phyloP scores from a whole-genome alignment of 2,329 filamentous ascomycete species.

The Xylariomycetidae sp. region DNA sequence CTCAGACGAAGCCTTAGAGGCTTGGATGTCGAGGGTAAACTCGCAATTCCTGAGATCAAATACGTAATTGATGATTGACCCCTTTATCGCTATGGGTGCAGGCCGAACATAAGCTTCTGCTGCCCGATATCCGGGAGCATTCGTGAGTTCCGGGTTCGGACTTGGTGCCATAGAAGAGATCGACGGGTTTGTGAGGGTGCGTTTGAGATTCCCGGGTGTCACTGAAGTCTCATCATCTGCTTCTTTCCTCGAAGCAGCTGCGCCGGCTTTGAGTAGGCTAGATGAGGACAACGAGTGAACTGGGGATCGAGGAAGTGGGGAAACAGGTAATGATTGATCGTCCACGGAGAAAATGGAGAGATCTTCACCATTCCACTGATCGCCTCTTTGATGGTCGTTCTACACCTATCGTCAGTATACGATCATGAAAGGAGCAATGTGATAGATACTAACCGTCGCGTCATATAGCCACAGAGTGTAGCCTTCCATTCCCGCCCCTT shows the following conservation, averaged over 20 bases:
- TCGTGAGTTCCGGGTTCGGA: slow-evolving; percentile 53
- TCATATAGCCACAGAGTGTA: slow-evolving; percentile 89
- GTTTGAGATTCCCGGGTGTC: slow-evolving; percentile 71
- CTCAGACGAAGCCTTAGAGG: slow-evolving; percentile 52
- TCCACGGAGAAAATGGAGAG: slow-evolving; percentile 84
- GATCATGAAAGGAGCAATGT: slow-evolving; percentile 1
- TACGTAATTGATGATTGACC: slow-evolving; percentile 64
- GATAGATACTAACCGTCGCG: slow-evolving; percentile 48
- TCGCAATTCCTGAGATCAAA: slow-evolving; percentile 79
- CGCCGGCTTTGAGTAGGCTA: slow-evolving; percentile 37
- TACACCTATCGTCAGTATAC: slow-evolving; percentile 26
- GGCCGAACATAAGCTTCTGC: slow-evolving; percentile 92
- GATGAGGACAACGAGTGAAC: slow-evolving; percentile 40
- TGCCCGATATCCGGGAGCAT: slow-evolving; percentile 72
- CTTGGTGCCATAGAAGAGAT: slow-evolving; percentile 56
- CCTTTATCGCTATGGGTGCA: slow-evolving; percentile 70
- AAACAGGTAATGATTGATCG: slow-evolving; percentile 60
- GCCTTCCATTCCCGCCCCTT: slow-evolving; percentile 77
- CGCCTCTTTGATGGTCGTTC: slow-evolving; percentile 86
- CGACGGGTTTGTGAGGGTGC: slow-evolving; percentile 62
- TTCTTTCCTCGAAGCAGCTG: slow-evolving; percentile 32
- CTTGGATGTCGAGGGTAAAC: slow-evolving; percentile 68
- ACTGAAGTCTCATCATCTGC: slow-evolving; percentile 54
- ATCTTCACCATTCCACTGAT: slow-evolving; percentile 97
- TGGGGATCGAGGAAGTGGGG: slow-evolving; percentile 41